Conservation (phyloP, 1,139 yeast species). For the Meyerozyma guilliermondii region DNA sequence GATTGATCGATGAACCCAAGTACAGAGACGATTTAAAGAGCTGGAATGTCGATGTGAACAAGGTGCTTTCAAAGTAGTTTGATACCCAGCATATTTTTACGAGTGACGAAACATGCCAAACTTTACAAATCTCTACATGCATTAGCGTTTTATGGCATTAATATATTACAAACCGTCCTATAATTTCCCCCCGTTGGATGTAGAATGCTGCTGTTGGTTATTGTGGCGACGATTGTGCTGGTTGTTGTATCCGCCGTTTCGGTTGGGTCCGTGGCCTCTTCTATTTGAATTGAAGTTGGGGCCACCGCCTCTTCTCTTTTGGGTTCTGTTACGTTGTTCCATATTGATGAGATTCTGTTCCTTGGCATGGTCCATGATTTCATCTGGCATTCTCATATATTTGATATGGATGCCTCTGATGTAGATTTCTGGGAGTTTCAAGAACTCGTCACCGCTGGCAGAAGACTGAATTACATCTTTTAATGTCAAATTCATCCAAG, state of each 20-base stretch:
- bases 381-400: slow-evolving; percentile 43
- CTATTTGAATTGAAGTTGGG: slow-evolving; percentile 12
- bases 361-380: slow-evolving; percentile 73
- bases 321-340: slow-evolving; percentile 48
- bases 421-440: slow-evolving; percentile 71
- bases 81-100: too few relatives aligned
- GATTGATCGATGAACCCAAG: slow-evolving; percentile 34
- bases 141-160: neutral
- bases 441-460: slow-evolving; percentile 61
- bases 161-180: neutral
- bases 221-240: slow-evolving; percentile 10
- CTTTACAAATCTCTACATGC: neutral
- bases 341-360: slow-evolving; percentile 54
- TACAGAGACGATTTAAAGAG: slow-evolving; percentile 41
- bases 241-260: slow-evolving; percentile 11
- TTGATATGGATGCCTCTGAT: slow-evolving; percentile 76
- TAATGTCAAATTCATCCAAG: slow-evolving; percentile 93
- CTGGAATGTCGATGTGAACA: slow-evolving; percentile 27
- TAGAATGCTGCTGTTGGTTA: slow-evolving; percentile 3
- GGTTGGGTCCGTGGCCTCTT: slow-evolving; percentile 5
- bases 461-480: slow-evolving; percentile 73
- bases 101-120: too few relatives aligned
- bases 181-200: neutral
- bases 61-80: neutral
- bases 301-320: slow-evolving; percentile 35